Evolutionary conservation across 2,329 filamentous ascomycete species (phyloP), one percentile per base, ranked within the genome.

Genomic region (Fusarium agapanthi): DNA sequence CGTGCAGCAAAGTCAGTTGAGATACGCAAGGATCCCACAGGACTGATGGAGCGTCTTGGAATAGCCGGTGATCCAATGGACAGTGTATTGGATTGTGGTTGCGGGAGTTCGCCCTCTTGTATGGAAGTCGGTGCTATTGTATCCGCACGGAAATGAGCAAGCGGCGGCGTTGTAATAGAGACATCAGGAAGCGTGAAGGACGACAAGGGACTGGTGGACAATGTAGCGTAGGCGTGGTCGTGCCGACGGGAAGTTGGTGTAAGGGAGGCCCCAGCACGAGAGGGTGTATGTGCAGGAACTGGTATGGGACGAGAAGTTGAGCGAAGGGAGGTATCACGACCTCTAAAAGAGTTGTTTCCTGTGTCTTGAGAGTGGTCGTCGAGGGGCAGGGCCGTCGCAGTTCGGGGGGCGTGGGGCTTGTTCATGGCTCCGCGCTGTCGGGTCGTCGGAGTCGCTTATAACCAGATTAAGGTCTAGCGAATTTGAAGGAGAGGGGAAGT

Each of bases 1-100:
- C 67, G 72, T 30, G 59, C 64, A 16, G 74, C 34, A 41, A 82
- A 69, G 63, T 84, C 81, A 55, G 84, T 85, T 13, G 81, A 81
- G 58, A 86, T 81, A 50, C 80, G 78, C 22, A 86, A 78, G 26
- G 80, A 75, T 26, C 78, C 75, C 11, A 70, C 56, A 26, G 71
- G 76, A 44, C 67, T 76, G 47, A 68, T 55, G 24, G 72, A 69
- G 22, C 65, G 68, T 56, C 65, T 66, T 26, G 70, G 69, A 30
- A 61, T 40, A 41, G 67, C 55, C 43, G 57, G 71, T 40, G 69
- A 64, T 24, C 61, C 59, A 38, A 71, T 58, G 34, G 65, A 41
- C 43, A 77, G 58, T 32, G 56, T 44, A 38, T 32, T 59, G 45
- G 66, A 35, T n/a, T 75, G 71, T 34, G 64, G 44, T 26, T 67